These are phyloP conservation scores for Symbiodinium pilosum DNA, from an alignment of 73 alveolate genomes.

Conservation along the genomic window DNA sequence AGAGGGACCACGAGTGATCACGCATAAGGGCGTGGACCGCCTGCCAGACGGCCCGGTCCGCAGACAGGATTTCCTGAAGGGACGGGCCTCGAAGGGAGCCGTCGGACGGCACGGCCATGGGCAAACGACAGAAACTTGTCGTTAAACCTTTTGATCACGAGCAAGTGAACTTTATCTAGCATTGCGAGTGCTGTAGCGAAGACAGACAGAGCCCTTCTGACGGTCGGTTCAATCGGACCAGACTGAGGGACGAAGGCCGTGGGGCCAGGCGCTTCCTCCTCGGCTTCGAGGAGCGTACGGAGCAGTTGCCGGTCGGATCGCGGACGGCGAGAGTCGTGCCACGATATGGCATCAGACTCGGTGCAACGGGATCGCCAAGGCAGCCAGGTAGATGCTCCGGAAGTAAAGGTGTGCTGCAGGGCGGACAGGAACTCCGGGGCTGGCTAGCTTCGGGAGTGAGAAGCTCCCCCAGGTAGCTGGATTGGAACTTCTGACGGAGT, in stretches of 20 bases:
- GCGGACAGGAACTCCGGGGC: not conserved
- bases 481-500: too few relatives aligned
- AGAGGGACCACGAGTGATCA: not conserved
- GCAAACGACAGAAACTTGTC: not conserved
- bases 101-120: not conserved
- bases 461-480: too few relatives aligned
- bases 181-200: not conserved
- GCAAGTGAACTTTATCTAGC: not conserved
- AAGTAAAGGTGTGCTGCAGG: not conserved
- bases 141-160: not conserved
- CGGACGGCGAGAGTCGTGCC: not conserved
- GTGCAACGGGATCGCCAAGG: not conserved
- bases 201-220: not conserved
- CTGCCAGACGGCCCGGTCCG: not conserved
- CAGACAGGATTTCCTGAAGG: not conserved
- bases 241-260: not conserved
- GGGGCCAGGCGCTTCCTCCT: not conserved
- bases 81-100: not conserved
- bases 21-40: not conserved
- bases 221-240: not conserved
- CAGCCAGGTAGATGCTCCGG: not conserved
- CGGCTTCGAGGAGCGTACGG: not conserved
- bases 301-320: not conserved
- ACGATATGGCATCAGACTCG: not conserved
- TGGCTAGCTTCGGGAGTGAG: too few relatives aligned